A percentile compares a stretch with the other conserved stretches of the same genome.
Conservation (phyloP, 345 rosid species). For the Geranium brycei region DNA sequence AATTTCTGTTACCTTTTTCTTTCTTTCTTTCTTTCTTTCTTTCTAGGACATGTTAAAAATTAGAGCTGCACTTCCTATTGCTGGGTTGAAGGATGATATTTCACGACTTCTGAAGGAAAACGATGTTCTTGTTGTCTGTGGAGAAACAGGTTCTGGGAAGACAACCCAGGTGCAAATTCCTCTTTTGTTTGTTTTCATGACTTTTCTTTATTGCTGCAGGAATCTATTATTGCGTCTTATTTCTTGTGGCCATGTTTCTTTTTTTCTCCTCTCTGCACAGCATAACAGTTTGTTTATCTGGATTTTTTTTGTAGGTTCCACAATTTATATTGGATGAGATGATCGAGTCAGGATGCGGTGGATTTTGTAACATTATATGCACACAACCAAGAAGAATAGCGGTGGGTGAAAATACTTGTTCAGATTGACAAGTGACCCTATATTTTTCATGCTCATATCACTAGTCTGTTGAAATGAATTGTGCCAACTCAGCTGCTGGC, state of each 20-base stretch:
- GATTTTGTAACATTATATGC: conserved; percentile 77
- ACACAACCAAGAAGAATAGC: conserved; percentile 93
- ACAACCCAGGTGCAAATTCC: conserved; percentile 62
- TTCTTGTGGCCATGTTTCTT: not conserved
- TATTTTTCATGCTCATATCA: not conserved
- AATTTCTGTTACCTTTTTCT: not conserved
- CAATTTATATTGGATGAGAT: conserved; percentile 89
- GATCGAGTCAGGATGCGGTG: conserved; percentile 75
- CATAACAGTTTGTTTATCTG: not conserved
- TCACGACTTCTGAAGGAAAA: conserved; percentile 55
- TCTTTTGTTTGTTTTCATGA: conserved; percentile 2
- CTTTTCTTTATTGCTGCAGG: not conserved
- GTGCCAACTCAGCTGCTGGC: not conserved
- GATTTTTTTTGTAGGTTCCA: conserved; percentile 49
- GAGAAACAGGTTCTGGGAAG: conserved; percentile 98
- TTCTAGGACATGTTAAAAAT: conserved; percentile 55
- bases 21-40: conserved; percentile 12
- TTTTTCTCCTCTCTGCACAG: conserved; percentile 6
- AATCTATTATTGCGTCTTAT: not conserved
- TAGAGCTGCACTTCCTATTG: conserved; percentile 68
- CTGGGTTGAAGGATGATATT: conserved; percentile 51
- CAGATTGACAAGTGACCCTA: not conserved
- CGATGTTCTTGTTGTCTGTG: conserved; percentile 73
- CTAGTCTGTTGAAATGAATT: not conserved
- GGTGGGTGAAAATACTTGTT: conserved; percentile 25